These are phyloP conservation scores for Aspergillus fijiensis DNA, from an alignment of 2,329 filamentous ascomycete genomes.

Conservation along the genomic window DNA sequence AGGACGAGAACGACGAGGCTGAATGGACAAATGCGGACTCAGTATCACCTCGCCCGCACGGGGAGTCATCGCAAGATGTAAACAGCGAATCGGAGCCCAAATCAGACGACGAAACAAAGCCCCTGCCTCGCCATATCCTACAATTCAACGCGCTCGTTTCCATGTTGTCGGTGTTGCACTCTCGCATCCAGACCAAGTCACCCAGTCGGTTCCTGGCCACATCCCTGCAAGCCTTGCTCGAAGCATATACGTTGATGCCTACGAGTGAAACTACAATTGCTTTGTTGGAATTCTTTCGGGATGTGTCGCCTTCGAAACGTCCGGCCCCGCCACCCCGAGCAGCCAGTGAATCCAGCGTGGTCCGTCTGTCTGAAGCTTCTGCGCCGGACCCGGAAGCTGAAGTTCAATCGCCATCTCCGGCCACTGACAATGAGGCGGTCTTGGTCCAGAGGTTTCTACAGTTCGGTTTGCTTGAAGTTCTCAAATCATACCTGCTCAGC, in stretches of 20 bases:
- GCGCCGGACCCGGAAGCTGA: slow-evolving; percentile 61
- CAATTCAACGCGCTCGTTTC: slow-evolving; percentile 45
- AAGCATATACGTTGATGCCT: slow-evolving; percentile 58
- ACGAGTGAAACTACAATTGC: slow-evolving; percentile 58
- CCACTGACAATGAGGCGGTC: slow-evolving; percentile 47
- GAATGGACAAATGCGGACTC: background rate
- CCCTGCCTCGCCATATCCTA: slow-evolving; percentile 29
- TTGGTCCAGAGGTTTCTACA: slow-evolving; percentile 59
- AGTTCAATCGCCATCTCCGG: slow-evolving; percentile 38
- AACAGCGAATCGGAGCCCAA: slow-evolving; percentile 24
- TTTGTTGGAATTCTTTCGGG: slow-evolving; percentile 58
- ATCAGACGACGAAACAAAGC: slow-evolving; percentile 10
- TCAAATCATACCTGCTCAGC: slow-evolving; percentile 59
- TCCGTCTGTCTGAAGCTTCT: slow-evolving; percentile 32
- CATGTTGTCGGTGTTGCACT: slow-evolving; percentile 60
- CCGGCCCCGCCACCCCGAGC: slow-evolving; percentile 60
- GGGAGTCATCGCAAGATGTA: background rate
- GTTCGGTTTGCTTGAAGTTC: slow-evolving; percentile 60
- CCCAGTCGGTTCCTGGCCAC: slow-evolving; percentile 65
- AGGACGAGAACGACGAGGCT: slow-evolving; percentile 29
- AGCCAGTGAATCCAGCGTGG: slow-evolving; percentile 49
- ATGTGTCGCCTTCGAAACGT: slow-evolving; percentile 57
- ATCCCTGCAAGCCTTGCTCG: slow-evolving; percentile 60
- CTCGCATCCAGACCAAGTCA: slow-evolving; percentile 62
- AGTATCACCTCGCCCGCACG: background rate